A percentile compares a stretch with the other conserved stretches of the same genome.
Conservation (phyloP, 345 rosid species). For the Viola odorata region DNA sequence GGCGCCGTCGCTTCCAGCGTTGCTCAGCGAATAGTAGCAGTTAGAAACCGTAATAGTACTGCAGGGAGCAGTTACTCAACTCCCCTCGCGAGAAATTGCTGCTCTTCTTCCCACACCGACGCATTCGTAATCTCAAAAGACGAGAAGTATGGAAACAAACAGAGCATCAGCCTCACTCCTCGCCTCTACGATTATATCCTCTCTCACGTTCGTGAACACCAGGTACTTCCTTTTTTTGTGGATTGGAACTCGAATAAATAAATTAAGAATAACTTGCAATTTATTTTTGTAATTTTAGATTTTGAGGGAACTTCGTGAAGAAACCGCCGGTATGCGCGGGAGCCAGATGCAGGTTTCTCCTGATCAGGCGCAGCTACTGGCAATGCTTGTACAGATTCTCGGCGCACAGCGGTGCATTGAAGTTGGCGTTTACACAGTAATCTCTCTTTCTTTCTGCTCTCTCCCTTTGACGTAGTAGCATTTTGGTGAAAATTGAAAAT, state of each 20-base stretch:
- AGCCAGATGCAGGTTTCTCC: slow-evolving; percentile 99
- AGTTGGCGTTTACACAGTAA: slow-evolving; percentile 85
- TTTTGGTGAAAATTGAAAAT: neutral
- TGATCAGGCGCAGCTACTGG: slow-evolving; percentile 88
- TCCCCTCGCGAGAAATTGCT: slow-evolving; percentile 2
- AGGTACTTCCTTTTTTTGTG: slow-evolving; percentile 26
- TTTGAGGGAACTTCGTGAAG: slow-evolving; percentile 74
- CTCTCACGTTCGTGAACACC: slow-evolving; percentile 76
- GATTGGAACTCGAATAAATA: too few relatives aligned
- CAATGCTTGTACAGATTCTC: slow-evolving; percentile 81
- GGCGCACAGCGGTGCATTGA: slow-evolving; percentile 80
- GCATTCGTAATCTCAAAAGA: slow-evolving; percentile 53
- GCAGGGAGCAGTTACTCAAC: neutral
- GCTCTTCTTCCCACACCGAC: slow-evolving; percentile 15
- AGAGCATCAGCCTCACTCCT: slow-evolving; percentile 72
- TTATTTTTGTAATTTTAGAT: slow-evolving; percentile 37
- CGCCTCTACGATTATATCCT: slow-evolving; percentile 72
- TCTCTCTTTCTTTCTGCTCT: neutral
- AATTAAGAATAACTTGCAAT: neutral
- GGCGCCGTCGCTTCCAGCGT: neutral
- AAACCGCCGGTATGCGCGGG: slow-evolving; percentile 69
- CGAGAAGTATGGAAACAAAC: slow-evolving; percentile 64
- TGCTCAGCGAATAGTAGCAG: neutral
- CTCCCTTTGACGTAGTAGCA: neutral
- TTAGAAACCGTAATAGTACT: neutral